These are phyloP conservation scores for Coemansia sp. DNA, from an alignment of 192 early-diverging fungal genomes.

Conservation along the genomic window DNA sequence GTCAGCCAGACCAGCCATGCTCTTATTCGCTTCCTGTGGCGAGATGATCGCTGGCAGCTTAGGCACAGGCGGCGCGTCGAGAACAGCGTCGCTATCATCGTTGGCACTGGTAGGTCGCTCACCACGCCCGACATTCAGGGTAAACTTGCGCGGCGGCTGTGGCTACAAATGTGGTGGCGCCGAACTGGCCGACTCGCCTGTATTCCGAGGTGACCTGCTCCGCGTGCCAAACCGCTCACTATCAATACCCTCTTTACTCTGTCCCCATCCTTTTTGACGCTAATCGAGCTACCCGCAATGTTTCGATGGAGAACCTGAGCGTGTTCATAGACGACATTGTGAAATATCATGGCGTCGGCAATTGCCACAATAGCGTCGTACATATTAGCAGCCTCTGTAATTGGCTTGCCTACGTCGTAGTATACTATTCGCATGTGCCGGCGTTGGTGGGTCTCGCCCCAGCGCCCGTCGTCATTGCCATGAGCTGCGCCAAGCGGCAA, in stretches of 20 bases:
- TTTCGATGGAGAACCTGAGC: too few species aligned
- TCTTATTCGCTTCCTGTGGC: background rate
- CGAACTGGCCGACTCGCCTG: slow-evolving; percentile 15
- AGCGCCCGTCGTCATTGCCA: too few species aligned
- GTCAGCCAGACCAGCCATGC: slow-evolving; percentile 1
- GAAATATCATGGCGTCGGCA: too few species aligned
- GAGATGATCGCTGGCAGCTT: slow-evolving; percentile 30
- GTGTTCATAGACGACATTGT: too few species aligned
- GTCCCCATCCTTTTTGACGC: too few species aligned
- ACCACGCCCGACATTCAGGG: slow-evolving; percentile 7
- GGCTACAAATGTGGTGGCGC: slow-evolving; percentile 8
- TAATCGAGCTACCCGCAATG: too few species aligned
- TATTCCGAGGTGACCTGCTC: slow-evolving; percentile 15
- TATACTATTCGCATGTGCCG: too few species aligned
- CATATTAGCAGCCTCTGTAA: too few species aligned
- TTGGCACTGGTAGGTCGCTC: slow-evolving; percentile 10
- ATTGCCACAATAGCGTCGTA: too few species aligned
- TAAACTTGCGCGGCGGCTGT: slow-evolving; percentile 20
- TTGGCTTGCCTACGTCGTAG: too few species aligned
- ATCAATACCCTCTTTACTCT: background rate
- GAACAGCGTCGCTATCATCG: slow-evolving; percentile 7
- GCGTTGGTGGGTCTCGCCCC: too few species aligned
- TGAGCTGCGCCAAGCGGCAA: too few species aligned
- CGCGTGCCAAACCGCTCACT: slow-evolving; percentile 12
- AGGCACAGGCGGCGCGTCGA: slow-evolving; percentile 33